phyloP scores from a whole-genome alignment of 2,329 filamentous ascomycete genomes.

The Penicillium decumbens region DNA sequence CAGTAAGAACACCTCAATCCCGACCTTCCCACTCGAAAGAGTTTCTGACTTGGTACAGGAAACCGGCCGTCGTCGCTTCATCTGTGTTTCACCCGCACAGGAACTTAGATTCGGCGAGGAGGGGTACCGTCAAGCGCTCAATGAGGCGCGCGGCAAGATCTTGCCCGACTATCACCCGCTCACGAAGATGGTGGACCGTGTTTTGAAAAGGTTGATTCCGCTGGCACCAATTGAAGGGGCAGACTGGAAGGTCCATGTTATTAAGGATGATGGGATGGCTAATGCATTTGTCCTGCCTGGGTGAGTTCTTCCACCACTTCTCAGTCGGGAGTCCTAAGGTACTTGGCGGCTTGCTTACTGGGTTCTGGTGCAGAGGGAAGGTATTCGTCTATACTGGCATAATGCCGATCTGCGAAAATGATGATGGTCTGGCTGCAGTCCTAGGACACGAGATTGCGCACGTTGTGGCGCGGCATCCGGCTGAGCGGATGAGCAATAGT shows the following conservation, averaged over 20 bases:
- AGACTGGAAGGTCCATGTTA: conserved; percentile 57
- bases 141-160: conserved; percentile 45
- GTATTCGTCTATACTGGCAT: conserved; percentile 63
- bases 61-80: conserved; percentile 55
- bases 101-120: conserved; percentile 45
- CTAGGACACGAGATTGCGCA: conserved; percentile 62
- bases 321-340: neutral
- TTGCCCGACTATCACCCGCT: conserved; percentile 49
- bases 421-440: conserved; percentile 58
- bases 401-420: conserved; percentile 51
- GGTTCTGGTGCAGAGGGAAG: conserved; percentile 45
- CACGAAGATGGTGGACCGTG: conserved; percentile 48
- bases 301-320: conserved; percentile 22
- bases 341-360: conserved; percentile 1
- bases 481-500: conserved; percentile 51
- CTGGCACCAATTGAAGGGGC: conserved; percentile 44
- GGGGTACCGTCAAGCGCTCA: conserved; percentile 47
- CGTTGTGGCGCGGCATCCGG: conserved; percentile 54
- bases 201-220: conserved; percentile 53
- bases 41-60: neutral
- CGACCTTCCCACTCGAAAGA: too few species aligned
- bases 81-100: conserved; percentile 46
- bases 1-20: conserved; percentile 30
- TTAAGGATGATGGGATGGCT: conserved; percentile 44
- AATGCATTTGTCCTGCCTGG: conserved; percentile 63